These are phyloP conservation scores for Globisporangium middletonii DNA, from an alignment of 352 stramenopile genomes.

Conservation along the genomic window DNA sequence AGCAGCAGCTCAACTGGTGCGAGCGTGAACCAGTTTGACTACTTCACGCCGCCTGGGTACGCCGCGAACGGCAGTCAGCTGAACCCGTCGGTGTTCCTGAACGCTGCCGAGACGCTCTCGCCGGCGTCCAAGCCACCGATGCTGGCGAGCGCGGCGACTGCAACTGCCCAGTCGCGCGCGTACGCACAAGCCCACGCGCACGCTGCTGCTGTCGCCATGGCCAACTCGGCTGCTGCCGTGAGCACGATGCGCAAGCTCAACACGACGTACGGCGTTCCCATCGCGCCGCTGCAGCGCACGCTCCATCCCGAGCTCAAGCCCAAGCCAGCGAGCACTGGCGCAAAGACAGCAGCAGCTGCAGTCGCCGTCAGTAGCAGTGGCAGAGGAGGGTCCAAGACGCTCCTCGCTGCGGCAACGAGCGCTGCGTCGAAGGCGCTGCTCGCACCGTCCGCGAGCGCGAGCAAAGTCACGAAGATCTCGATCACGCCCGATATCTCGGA, in stretches of 20 bases:
- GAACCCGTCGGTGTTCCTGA: slow-evolving; percentile 31
- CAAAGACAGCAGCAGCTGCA: slow-evolving; percentile 11
- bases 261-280: slow-evolving; percentile 40
- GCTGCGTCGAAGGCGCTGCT: background rate
- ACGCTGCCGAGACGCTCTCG: slow-evolving; percentile 27
- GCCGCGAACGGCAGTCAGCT: slow-evolving; percentile 21
- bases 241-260: slow-evolving; percentile 55
- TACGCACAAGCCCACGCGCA: slow-evolving; percentile 21
- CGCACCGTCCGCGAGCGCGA: background rate
- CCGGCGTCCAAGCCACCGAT: slow-evolving; percentile 27
- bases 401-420: background rate
- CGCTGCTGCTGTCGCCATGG: slow-evolving; percentile 40
- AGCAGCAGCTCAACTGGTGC: background rate
- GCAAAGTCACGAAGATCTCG: slow-evolving; percentile 44
- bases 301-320: slow-evolving; percentile 37
- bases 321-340: slow-evolving; percentile 19
- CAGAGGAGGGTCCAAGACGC: slow-evolving; percentile 1
- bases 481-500: slow-evolving; percentile 76
- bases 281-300: slow-evolving; percentile 34
- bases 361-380: background rate
- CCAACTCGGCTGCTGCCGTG: slow-evolving; percentile 45
- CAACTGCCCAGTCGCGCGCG: slow-evolving; percentile 5
- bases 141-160: slow-evolving; percentile 7
- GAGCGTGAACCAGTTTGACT: slow-evolving; percentile 29
- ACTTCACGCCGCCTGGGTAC: slow-evolving; percentile 57